Conservation (phyloP, 441 rosid species). For the Biscutella laevigata region DNA sequence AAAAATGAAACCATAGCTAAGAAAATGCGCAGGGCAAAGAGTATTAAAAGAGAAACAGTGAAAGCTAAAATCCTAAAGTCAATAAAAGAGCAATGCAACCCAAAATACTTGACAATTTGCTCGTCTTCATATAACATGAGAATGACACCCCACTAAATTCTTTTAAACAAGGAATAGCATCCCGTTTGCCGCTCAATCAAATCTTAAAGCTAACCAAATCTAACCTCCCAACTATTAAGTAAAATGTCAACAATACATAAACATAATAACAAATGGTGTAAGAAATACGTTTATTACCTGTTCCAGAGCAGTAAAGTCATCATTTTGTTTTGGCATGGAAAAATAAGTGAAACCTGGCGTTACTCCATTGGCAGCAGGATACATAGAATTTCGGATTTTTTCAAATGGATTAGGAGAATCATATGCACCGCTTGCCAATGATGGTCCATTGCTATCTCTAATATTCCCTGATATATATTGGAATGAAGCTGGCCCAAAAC, state of each 20-base stretch:
- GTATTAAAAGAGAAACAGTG: not conserved
- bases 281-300: slow-evolving; percentile 44
- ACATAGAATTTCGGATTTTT: slow-evolving; percentile 24
- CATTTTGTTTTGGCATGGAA: slow-evolving; percentile 53
- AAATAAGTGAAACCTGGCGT: slow-evolving; percentile 33
- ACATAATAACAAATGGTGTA: not conserved
- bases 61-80: not conserved
- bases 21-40: not conserved
- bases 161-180: not conserved
- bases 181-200: not conserved
- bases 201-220: not conserved
- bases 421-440: slow-evolving; percentile 24
- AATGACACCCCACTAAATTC: not conserved
- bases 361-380: slow-evolving; percentile 33
- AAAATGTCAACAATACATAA: not conserved
- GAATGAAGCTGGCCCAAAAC: slow-evolving; percentile 28
- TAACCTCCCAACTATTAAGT: slow-evolving; percentile 4
- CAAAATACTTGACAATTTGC: not conserved
- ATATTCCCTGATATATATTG: slow-evolving; percentile 29
- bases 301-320: slow-evolving; percentile 85
- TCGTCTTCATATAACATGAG: slow-evolving; percentile 3
- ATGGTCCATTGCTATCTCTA: slow-evolving; percentile 31
- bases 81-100: not conserved
- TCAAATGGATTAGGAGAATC: slow-evolving; percentile 29
- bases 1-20: slow-evolving; percentile 11